Evolutionary conservation across 495 filamentous ascomycete species (phyloP).

Genomic region (Neurospora terricola): DNA sequence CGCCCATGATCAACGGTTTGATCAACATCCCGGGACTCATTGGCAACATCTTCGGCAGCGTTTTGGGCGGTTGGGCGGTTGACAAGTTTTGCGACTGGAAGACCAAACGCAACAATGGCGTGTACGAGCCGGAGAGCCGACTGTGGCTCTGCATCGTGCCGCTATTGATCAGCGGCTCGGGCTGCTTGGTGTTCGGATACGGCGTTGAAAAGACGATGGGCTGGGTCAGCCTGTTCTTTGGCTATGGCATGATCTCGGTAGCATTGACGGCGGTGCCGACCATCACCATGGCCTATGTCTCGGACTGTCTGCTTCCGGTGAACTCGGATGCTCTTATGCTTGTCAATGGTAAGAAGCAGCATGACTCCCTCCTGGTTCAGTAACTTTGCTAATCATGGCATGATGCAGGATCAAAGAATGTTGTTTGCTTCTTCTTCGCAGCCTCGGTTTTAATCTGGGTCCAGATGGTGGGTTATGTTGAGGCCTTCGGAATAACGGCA

Average conservation of each 20-base stretch:
- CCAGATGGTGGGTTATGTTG: constrained; percentile 34
- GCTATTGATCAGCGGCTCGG: constrained; percentile 25
- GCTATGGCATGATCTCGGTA: constrained; percentile 24
- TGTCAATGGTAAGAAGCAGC: constrained; percentile 20
- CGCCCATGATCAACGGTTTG: constrained; percentile 45
- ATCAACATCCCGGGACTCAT: constrained; percentile 40
- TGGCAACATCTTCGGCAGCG: constrained; percentile 36
- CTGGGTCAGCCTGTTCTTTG: constrained; percentile 25
- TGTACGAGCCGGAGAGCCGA: constrained; percentile 47
- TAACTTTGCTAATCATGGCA: not conserved
- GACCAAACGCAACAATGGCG: constrained; percentile 35
- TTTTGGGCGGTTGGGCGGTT: constrained; percentile 32
- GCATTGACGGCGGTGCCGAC: constrained; percentile 26
- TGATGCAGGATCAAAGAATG: constrained; percentile 19
- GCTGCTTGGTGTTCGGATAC: constrained; percentile 29
- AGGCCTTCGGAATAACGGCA: constrained; percentile 44
- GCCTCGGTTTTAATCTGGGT: constrained; percentile 38
- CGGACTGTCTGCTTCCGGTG: constrained; percentile 23
- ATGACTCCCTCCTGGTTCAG: too few species aligned
- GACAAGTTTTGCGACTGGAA: constrained; percentile 37
- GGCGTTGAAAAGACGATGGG: constrained; percentile 20
- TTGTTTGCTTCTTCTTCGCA: constrained; percentile 23
- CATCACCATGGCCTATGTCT: constrained; percentile 25
- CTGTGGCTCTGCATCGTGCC: constrained; percentile 37
- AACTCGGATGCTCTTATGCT: constrained; percentile 27